Evolutionary conservation across 805 yeast genomes (phyloP).

Genomic region (Metschnikowia lochheadii): DNA sequence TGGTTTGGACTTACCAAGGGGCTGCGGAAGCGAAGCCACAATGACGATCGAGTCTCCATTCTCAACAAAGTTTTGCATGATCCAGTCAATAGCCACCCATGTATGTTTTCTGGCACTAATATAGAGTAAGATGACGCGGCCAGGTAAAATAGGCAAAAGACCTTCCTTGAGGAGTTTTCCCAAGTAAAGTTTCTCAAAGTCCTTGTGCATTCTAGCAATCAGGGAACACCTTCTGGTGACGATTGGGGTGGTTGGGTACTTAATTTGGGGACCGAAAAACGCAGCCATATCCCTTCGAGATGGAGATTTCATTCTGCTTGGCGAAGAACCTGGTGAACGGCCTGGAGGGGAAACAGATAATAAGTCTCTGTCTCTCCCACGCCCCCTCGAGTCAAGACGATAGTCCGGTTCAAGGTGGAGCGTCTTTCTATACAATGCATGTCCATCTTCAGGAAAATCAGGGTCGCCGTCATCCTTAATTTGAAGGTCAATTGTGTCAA

Average conservation of each 20-base stretch:
- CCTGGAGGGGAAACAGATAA: slow-evolving; percentile 8
- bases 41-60: slow-evolving; percentile 67
- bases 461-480: slow-evolving; percentile 21
- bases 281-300: slow-evolving; percentile 11
- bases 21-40: slow-evolving; percentile 45
- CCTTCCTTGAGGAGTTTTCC: slow-evolving; percentile 28
- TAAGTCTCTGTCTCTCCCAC: slow-evolving; percentile 15
- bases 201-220: slow-evolving; percentile 43
- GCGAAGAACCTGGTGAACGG: slow-evolving; percentile 20
- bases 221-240: slow-evolving; percentile 41
- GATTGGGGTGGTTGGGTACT: slow-evolving; percentile 41
- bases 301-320: slow-evolving; percentile 17
- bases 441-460: slow-evolving; percentile 19
- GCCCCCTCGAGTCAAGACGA: slow-evolving; percentile 11
- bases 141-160: slow-evolving; percentile 41
- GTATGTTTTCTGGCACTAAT: slow-evolving; percentile 71
- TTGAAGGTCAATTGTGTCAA: slow-evolving; percentile 48
- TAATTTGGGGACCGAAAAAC: slow-evolving; percentile 12
- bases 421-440: slow-evolving; percentile 13
- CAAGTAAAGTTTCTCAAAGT: slow-evolving; percentile 45
- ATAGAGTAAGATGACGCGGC: slow-evolving; percentile 57
- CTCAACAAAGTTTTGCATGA: slow-evolving; percentile 48
- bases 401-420: slow-evolving; percentile 7
- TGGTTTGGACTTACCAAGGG: slow-evolving; percentile 8
- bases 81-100: slow-evolving; percentile 80